Percentiles rank a stretch among this genome's conserved stretches.
These are phyloP conservation scores for Corchorus capsularis DNA, from an alignment of 345 rosid species.

Conservation along the genomic window DNA sequence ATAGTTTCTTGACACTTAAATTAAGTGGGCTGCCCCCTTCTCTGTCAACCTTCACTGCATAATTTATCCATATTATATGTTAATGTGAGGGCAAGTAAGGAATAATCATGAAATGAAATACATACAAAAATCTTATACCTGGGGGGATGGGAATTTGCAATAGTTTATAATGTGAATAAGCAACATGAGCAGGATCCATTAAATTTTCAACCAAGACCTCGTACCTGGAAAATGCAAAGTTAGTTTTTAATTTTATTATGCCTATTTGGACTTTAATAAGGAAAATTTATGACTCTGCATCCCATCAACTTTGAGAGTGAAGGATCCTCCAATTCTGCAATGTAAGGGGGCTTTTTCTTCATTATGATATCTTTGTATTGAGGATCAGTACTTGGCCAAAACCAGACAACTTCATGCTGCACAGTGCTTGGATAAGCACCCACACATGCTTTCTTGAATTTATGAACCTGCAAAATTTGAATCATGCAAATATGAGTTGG, in stretches of 20 bases:
- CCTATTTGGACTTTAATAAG: slow-evolving; percentile 32
- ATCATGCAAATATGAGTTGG: not conserved
- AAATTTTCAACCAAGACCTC: slow-evolving; percentile 83
- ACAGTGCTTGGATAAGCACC: slow-evolving; percentile 71
- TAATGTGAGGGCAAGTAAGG: not conserved
- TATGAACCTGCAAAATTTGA: slow-evolving; percentile 52
- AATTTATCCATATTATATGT: slow-evolving; percentile 2
- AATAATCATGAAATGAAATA: not conserved
- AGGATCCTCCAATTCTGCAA: slow-evolving; percentile 79
- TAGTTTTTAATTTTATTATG: too few species aligned
- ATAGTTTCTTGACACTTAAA: slow-evolving; percentile 49
- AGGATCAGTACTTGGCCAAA: slow-evolving; percentile 90
- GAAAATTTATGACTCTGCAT: slow-evolving; percentile 75
- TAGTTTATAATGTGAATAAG: slow-evolving; percentile 82
- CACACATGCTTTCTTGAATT: slow-evolving; percentile 76
- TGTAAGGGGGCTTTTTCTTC: slow-evolving; percentile 69
- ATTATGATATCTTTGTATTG: slow-evolving; percentile 58
- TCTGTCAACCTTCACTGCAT: slow-evolving; percentile 66
- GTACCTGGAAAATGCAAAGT: slow-evolving; percentile 53
- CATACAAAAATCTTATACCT: slow-evolving; percentile 33
- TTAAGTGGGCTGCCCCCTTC: slow-evolving; percentile 89
- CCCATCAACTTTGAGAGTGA: slow-evolving; percentile 59
- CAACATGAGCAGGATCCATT: slow-evolving; percentile 96
- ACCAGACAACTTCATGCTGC: slow-evolving; percentile 84
- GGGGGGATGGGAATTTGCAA: slow-evolving; percentile 46